Base-by-base conservation (phyloP, 441 rosid genomes). In the Erysimum cheiri region DNA sequence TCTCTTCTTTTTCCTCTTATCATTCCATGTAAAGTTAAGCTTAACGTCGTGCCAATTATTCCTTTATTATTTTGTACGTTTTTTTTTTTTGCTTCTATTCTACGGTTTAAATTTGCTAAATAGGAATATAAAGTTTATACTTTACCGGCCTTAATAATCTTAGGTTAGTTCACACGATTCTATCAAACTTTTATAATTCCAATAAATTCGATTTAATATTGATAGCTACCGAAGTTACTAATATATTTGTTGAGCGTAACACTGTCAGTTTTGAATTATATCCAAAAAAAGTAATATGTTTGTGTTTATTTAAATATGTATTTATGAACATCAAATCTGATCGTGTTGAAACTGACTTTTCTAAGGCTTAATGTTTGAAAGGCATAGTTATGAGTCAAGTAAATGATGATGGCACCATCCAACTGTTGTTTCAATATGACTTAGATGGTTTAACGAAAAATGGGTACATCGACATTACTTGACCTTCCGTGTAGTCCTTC, bases 11-110 rank as follows among this genome's bases (percentile, higher is more conserved):
- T 54, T 31, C 37, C 12, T 66, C 67, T n/a, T 46, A 74, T 74
- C 43, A 67, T 67, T 68, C 43, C 57, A 63, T 68, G n/a, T 67
- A 74, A 68, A 61, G 73, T 61, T 68, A 54, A 28, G 69, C 64
- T 61, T 24, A 61, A 68, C 46, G 32, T 61, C 60, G 64, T 74
- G 64, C 39, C 70, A 74, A 68, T 61, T 61, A 68, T 74, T 67
- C 69, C 48, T 60, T 60, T 43, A 52, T 74, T 60, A 26, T 58
- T 53, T 47, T 44, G 28, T 60, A 74, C 50, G 62, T 0, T n/a
- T n/a, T n/a, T 48, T 62, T 6, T 11, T 22, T 26, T 67, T 15
- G 9, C 29, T 54, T 52, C 15, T 24, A 6, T 41, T 50, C 15
- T 49, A 48, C 39, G 40, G 37, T 40, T 65, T 58, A 65, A 57